Evolutionary conservation across 1,284 basidiomycete species (phyloP), one percentile per base, ranked within the genome.

Genomic region (Coriolopsis trogii): DNA sequence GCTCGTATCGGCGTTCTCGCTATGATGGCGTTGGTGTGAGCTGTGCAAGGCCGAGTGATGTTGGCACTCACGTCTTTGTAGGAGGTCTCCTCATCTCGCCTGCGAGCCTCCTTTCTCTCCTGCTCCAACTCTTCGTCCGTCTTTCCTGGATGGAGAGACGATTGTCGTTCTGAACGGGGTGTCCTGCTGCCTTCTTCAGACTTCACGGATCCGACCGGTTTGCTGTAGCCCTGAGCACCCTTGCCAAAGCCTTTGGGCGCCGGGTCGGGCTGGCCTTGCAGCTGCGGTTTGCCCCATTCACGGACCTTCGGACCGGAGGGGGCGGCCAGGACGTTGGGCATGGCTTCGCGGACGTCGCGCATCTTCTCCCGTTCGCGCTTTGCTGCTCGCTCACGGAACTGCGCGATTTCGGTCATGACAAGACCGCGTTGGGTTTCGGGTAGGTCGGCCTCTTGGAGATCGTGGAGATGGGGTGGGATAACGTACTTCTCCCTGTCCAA

Each of bases 361-460:
- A 89, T 74, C 73, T 93, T 93, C 69, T 95, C 91, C 28, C 89
- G 80, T 64, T 95, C 93, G 24, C 89, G 77, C 67, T 92, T 91
- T 12, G 90, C 92, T 0, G 92, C 89, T 15, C 89, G 82, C 70
- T 94, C 91, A 47, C 93, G 82, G 70, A 95, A 98, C 63, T 94
- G 88, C 1, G 94, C 93, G 55, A 98, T 98, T 68, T 98, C 95
- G 29, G 88, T 92, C 52, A 98, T 88, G 49, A 98, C 95, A 26
- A 92, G 87, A 2, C 91, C 93, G 20, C 95, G 88, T 70, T 95
- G 93, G 1, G 91, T 91, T 72, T 96, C 95, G n/a, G 95, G 95
- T 24, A 98, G 80, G 66, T 98, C 95, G 44, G 93, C 91, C 73
- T 95, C 93, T 66, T 95, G 90, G 29, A 98, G 78, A 70, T 98